Percentiles rank a stretch among this genome's conserved stretches.
These are phyloP conservation scores for Malassezia globosa DNA, from an alignment of 1,284 basidiomycete genomes.

Conservation along the genomic window DNA sequence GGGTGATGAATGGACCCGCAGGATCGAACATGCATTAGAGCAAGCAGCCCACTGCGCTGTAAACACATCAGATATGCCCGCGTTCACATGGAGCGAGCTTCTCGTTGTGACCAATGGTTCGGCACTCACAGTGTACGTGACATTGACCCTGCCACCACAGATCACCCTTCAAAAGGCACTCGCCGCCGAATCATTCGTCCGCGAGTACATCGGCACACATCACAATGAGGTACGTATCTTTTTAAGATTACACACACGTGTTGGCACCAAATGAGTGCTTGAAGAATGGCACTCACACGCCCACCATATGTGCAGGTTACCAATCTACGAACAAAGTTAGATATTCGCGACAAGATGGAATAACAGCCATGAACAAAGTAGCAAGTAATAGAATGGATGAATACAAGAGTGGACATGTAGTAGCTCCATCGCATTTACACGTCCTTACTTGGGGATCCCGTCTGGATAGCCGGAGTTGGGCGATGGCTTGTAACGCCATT, in stretches of 20 bases:
- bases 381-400: background rate
- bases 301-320: slow-evolving; percentile 3
- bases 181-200: background rate
- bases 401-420: background rate
- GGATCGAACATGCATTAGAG: slow-evolving; percentile 53
- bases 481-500: slow-evolving; percentile 44
- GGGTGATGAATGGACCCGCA: slow-evolving; percentile 53
- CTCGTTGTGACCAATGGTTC: slow-evolving; percentile 5
- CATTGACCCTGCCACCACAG: background rate
- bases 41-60: slow-evolving; percentile 7
- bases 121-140: background rate
- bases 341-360: background rate
- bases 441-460: slow-evolving; percentile 9
- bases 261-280: background rate
- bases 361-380: background rate
- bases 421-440: background rate
- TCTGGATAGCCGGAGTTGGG: slow-evolving; percentile 36
- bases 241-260: background rate
- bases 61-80: background rate
- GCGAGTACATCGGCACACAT: background rate
- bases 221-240: slow-evolving; percentile 3
- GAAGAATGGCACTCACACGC: no score
- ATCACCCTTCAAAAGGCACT: background rate
- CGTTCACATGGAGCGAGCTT: slow-evolving; percentile 4
- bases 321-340: slow-evolving; percentile 5